Percentiles rank a stretch among this genome's conserved stretches.
phyloP scores from a whole-genome alignment of 139 green algal species.

The Chlamydomonas urium region DNA sequence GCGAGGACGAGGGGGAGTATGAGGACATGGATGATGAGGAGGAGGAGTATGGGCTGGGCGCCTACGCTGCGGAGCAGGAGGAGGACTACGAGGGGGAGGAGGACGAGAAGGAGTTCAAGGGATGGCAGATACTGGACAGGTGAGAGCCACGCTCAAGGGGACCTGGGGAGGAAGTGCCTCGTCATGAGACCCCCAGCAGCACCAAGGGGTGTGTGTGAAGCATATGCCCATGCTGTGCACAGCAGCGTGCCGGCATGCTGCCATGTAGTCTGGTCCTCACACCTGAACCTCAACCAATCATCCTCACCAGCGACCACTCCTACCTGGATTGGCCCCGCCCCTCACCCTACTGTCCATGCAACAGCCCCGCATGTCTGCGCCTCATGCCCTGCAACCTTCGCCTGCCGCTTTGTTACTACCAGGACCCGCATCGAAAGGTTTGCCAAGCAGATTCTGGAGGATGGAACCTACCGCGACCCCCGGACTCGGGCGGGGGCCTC shows the following conservation, averaged over 20 bases:
- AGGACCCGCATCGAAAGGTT: conserved; percentile 15
- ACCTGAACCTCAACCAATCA: no score
- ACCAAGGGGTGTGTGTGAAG: no score
- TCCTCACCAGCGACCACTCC: no score
- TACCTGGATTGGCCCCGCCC: no score
- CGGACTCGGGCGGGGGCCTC: background rate
- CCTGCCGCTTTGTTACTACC: no score
- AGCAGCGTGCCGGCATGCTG: no score
- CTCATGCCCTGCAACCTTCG: no score
- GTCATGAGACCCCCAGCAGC: background rate
- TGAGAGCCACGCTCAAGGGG: background rate
- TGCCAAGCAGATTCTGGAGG: conserved; percentile 13
- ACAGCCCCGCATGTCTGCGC: no score
- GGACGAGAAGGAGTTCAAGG: conserved; percentile 31
- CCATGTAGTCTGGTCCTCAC: no score
- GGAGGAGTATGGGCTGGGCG: conserved; percentile 6
- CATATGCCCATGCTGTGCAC: no score
- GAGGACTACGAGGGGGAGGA: conserved; percentile 25
- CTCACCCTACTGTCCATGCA: no score
- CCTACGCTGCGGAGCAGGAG: conserved; percentile 16
- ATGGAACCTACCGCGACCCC: background rate
- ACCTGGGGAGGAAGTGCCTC: background rate
- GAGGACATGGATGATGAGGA: conserved; percentile 10
- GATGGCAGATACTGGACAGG: conserved; percentile 39
- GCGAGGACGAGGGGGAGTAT: conserved; percentile 16